phyloP scores from a whole-genome alignment of 2,329 filamentous ascomycete species.

The Ascochyta pisi region DNA sequence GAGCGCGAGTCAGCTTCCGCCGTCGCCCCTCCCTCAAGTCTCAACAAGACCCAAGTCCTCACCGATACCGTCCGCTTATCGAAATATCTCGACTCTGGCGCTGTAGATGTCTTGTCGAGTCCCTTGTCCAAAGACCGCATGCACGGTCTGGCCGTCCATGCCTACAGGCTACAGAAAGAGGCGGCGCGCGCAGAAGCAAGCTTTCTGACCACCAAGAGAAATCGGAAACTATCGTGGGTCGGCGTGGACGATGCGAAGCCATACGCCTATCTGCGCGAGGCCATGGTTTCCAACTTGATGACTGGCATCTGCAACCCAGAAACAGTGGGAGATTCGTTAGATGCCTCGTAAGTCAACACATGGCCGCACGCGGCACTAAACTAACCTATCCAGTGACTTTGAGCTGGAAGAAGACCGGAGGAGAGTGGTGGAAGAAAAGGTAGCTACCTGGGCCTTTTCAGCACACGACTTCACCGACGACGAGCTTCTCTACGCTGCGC shows the following conservation, averaged over 20 bases:
- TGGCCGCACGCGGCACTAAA: not conserved
- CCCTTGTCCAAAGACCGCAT: conserved; percentile 78
- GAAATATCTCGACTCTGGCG: conserved; percentile 83
- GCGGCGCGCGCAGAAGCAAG: conserved; percentile 75
- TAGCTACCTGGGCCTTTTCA: conserved; percentile 86
- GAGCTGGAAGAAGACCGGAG: conserved; percentile 71
- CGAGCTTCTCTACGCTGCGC: conserved; percentile 84
- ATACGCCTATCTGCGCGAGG: conserved; percentile 87
- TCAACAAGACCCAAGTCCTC: conserved; percentile 47
- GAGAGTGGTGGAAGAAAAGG: conserved; percentile 68
- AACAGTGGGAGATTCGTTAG: conserved; percentile 67
- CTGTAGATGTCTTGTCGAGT: conserved; percentile 82
- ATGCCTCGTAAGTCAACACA: conserved; percentile 59
- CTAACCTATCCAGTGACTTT: conserved; percentile 61
- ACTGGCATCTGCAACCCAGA: conserved; percentile 81
- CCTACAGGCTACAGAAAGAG: conserved; percentile 81
- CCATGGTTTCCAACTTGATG: conserved; percentile 93
- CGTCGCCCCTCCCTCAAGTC: conserved; percentile 41
- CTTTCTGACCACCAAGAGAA: conserved; percentile 73
- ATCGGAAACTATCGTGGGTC: conserved; percentile 89
- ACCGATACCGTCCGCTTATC: conserved; percentile 64
- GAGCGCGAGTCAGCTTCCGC: conserved; percentile 41
- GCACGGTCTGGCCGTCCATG: conserved; percentile 79
- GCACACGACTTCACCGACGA: conserved; percentile 91
- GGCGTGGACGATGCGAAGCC: conserved; percentile 84